Percentiles rank a stretch among this genome's conserved stretches.
phyloP scores from a whole-genome alignment of 106 monocot species.

The Acorus calamus region DNA sequence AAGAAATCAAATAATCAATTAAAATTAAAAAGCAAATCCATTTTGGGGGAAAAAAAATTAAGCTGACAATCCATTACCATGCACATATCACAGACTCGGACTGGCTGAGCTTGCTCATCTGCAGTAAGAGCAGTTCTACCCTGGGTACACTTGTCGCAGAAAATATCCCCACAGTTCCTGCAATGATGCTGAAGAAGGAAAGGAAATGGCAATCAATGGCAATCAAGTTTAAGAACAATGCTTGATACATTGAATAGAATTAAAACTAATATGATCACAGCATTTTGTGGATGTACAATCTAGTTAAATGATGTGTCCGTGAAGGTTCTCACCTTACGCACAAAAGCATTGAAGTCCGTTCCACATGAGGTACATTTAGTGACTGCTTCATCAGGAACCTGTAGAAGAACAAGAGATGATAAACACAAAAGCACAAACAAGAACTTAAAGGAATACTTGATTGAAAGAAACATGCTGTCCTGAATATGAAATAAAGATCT shows the following conservation, averaged over 20 bases:
- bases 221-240: too few species aligned
- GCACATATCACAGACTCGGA: constrained; percentile 88
- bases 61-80: constrained; percentile 32
- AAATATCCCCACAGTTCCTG: constrained; percentile 94
- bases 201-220: not conserved
- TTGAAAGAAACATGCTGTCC: too few species aligned
- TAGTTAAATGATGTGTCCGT: too few species aligned
- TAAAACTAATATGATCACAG: too few species aligned
- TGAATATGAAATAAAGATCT: too few species aligned
- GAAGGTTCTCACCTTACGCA: constrained; percentile 41
- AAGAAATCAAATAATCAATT: not conserved
- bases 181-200: constrained; percentile 71
- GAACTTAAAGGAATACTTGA: not conserved
- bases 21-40: not conserved
- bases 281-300: too few species aligned
- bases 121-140: constrained; percentile 85
- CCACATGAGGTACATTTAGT: constrained; percentile 73
- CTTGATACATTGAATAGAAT: too few species aligned
- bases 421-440: not conserved
- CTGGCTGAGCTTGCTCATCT: constrained; percentile 64
- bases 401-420: constrained; percentile 1
- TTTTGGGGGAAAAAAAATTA: not conserved
- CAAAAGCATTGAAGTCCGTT: constrained; percentile 67
- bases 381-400: constrained; percentile 95
- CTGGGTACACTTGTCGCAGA: constrained; percentile 91